Conservation (phyloP, 179 eudicot species). For the Camellia oleifera region DNA sequence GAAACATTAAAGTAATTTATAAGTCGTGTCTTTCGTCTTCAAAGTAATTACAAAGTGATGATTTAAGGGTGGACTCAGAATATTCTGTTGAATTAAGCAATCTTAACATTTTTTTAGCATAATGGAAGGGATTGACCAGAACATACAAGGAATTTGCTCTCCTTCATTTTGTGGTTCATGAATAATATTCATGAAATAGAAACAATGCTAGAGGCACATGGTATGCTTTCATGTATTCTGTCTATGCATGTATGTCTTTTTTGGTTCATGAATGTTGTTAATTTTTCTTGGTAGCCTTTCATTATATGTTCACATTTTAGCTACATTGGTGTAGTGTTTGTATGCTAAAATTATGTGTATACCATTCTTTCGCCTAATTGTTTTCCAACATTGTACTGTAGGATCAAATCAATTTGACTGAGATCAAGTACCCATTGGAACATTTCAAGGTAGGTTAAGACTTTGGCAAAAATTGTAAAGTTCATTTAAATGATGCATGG, state of each 20-base stretch:
- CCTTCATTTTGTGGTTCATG: background rate
- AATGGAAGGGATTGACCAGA: conserved; percentile 2
- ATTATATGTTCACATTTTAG: background rate
- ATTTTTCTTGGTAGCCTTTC: background rate
- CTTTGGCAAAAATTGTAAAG: background rate
- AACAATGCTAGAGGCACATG: background rate
- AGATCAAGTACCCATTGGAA: conserved; percentile 76
- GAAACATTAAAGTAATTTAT: background rate
- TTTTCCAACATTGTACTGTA: conserved; percentile 29
- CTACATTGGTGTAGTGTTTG: background rate
- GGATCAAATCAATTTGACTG: conserved; percentile 85
- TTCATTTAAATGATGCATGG: background rate
- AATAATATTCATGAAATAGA: background rate
- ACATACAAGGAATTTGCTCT: background rate
- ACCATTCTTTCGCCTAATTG: conserved; percentile 11
- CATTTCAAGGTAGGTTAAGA: conserved; percentile 66
- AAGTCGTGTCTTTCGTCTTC: background rate
- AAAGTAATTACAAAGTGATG: background rate
- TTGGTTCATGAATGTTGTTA: conserved; percentile 4
- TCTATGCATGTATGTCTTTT: background rate
- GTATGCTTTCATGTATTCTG: background rate
- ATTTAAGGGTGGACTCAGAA: background rate
- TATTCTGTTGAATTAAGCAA: background rate
- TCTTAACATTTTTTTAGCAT: background rate
- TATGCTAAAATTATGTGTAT: conserved; percentile 5